A percentile compares a stretch with the other conserved stretches of the same genome.
Conservation (phyloP, 345 rosid genomes). For the Eutrema japonicum region DNA sequence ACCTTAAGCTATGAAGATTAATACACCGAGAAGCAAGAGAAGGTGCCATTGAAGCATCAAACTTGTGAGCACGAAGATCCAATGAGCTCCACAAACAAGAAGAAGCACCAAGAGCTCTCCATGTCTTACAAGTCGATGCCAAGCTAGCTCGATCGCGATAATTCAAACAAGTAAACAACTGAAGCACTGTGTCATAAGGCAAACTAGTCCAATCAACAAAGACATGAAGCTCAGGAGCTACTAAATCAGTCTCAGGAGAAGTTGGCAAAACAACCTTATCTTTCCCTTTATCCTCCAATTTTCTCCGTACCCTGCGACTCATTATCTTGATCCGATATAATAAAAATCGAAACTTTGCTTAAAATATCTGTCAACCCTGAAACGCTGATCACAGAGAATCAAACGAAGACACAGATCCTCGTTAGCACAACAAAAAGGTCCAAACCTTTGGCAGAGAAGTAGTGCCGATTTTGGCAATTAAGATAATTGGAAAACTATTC, state of each 20-base stretch:
- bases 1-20: conserved; percentile 64
- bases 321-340: conserved; percentile 44
- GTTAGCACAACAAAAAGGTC: conserved; percentile 19
- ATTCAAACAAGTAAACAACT: conserved; percentile 67
- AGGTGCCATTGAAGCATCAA: conserved; percentile 54
- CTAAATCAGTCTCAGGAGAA: conserved; percentile 56
- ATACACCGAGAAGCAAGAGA: conserved; percentile 65
- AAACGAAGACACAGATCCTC: conserved; percentile 33
- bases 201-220: conserved; percentile 68
- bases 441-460: conserved; percentile 25
- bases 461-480: conserved; percentile 5
- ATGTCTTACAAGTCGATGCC: conserved; percentile 68
- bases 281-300: conserved; percentile 64
- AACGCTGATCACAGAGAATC: conserved; percentile 23
- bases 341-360: conserved; percentile 10
- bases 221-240: conserved; percentile 42
- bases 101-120: conserved; percentile 62
- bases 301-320: conserved; percentile 83
- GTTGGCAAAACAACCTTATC: conserved; percentile 53
- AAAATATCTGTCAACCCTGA: conserved; percentile 2
- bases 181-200: conserved; percentile 77
- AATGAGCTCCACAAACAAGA: conserved; percentile 71
- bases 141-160: conserved; percentile 80
- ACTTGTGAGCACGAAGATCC: conserved; percentile 81
- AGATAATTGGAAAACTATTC: conserved; percentile 10